These are phyloP conservation scores for Cylindrotheca closterium DNA, from an alignment of 108 stramenopile genomes.

Conservation along the genomic window DNA sequence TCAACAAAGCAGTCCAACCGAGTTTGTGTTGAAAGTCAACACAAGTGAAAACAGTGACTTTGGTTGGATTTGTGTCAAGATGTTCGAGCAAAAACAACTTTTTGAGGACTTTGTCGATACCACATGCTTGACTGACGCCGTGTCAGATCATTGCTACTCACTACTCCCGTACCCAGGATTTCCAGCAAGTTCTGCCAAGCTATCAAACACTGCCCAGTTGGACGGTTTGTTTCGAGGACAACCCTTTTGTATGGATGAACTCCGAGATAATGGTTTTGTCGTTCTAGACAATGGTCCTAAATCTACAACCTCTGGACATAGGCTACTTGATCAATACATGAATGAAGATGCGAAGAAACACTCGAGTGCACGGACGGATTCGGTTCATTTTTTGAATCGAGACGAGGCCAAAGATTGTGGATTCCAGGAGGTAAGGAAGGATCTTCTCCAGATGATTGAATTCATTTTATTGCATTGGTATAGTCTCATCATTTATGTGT, in stretches of 20 bases:
- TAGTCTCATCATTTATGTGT: neutral
- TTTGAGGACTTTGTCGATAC: constrained; percentile 10
- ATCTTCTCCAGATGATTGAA: too few relatives aligned
- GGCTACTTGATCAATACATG: constrained; percentile 7
- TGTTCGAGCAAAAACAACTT: constrained; percentile 5
- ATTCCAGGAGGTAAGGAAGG: constrained; percentile 8
- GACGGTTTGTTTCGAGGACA: neutral
- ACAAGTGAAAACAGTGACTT: constrained; percentile 15
- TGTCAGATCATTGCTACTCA: constrained; percentile 7
- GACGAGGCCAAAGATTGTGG: constrained; percentile 30
- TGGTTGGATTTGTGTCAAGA: constrained; percentile 27
- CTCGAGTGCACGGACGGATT: constrained; percentile 22
- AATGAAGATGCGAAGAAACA: constrained; percentile 24
- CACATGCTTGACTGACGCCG: constrained; percentile 1
- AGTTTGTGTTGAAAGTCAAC: constrained; percentile 14
- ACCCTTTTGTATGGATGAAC: neutral
- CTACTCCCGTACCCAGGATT: constrained; percentile 30
- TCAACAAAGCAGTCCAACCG: constrained; percentile 5
- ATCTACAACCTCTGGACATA: constrained; percentile 7
- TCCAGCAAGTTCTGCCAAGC: constrained; percentile 3
- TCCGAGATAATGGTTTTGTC: constrained; percentile 30
- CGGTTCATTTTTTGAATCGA: constrained; percentile 33
- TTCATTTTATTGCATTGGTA: too few relatives aligned
- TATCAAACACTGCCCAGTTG: neutral
- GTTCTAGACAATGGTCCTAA: constrained; percentile 20